Base-by-base conservation (phyloP, 495 filamentous ascomycete species). In the Filosporella fistucella region DNA sequence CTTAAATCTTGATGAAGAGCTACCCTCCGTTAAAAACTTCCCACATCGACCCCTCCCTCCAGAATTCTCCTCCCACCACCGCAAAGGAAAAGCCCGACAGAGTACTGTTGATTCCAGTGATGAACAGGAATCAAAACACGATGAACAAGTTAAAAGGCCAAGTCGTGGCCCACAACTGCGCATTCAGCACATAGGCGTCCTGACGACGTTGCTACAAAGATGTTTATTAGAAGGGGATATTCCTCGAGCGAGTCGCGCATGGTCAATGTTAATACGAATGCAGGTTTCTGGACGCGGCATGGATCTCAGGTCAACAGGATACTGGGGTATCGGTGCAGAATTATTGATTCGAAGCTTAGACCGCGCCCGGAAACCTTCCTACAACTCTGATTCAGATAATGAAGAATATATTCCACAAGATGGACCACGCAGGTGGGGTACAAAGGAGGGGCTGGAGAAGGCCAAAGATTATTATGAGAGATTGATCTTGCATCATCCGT, bases 251-350 rank as follows among this genome's bases (percentile, higher is more conserved):
- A 72, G 74, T 23, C 69, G 78, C 56, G 81, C 82, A 13, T 86
- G 79, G 80, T 76, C 74, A 6, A 61, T 86, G 58, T 63, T 87
- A 20, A 57, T 88, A 30, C 74, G 82, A 18, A 70, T 76, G 37
- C 68, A 79, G 36, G 58, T 75, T 20, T 57, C 57, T 38, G 76
- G 81, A 1, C 57, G 57, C 12, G 57, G 63, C n/a, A 54, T 82
- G 17, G 81, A 87, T 62, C 60, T 80, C 2, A 68, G 82, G 24
- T 64, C 41, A 16, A 70, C 72, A 45, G 72, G 67, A 7, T 65
- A 77, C 46, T 88, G 84, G 84, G 82, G 81, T 12, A 76, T 88
- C 35, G 84, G 83, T 21, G 83, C 82, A 13, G 84, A 88, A 54
- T 68, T 88, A 35, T 58, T 87, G 37, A 67, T 86, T 22, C 71